Base-by-base conservation (phyloP, 176 grass and related monocot genomes). In the Poa pratensis region DNA sequence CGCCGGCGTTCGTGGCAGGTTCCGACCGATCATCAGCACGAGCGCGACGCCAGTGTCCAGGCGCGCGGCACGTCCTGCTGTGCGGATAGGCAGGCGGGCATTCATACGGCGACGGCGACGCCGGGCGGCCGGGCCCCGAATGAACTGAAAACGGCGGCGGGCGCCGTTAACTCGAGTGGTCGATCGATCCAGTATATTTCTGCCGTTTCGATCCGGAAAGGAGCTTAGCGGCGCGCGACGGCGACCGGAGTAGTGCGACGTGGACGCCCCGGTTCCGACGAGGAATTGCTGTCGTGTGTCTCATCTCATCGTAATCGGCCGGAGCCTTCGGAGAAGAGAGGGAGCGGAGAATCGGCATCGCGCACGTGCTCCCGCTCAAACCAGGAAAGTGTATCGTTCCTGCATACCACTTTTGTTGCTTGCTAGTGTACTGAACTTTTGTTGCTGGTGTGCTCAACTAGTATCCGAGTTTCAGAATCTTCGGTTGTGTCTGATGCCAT, bases 1-100 rank as follows among this genome's bases (percentile, higher is more conserved):
- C 3, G 23, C 22, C 58, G n/a, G 22, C 58, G 58, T 83, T 88
- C 80, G 64, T 22, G n/a, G 87, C 76, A 85, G 82, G 76, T 89
- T 89, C 15, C 48, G 24, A 6, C 60, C 20, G 54, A 23, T 59
- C 16, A 3, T 9, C 9, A 20, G 7, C 3, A 9, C n/a, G 9
- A 50, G 30, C 30, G 64, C 30, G 64, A 65, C 6, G 15, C 14
- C 15, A 1, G 17, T 3, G 28, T 37, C 14, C 7, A 16, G 17
- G 30, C 30, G 17, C 5, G 9, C 55, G 52, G 5, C 59, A 62
- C 24, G 22, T 27, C 11, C 0, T 27, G n/a, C 53, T 18, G 0
- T 46, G 45, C 2, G 61, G 23, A 30, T 17, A 59, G 55, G n/a
- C 9, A 9, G n/a, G n/a, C 55, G 3, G 22, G 20, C 55, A 57